phyloP scores from a whole-genome alignment of 331 rosid genomes.

The Spiraea crenata region DNA sequence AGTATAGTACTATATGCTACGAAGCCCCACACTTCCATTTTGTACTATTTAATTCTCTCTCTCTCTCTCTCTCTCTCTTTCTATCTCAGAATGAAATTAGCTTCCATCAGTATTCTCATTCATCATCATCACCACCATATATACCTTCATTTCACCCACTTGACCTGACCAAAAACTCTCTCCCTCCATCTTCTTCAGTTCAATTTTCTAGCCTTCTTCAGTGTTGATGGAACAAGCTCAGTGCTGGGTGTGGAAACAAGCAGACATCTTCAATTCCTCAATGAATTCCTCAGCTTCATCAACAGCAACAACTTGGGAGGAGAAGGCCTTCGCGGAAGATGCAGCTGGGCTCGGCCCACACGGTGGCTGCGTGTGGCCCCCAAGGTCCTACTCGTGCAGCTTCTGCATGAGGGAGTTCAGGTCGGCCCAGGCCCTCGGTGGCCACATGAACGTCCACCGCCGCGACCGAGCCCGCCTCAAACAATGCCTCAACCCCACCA shows the following conservation, averaged over 20 bases:
- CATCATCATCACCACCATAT: too few relatives aligned
- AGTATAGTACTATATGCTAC: too few relatives aligned
- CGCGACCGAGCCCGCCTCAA: conserved; percentile 84
- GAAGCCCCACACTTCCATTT: too few relatives aligned
- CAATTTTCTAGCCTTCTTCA: neutral
- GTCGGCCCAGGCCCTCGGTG: conserved; percentile 98
- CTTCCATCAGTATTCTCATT: too few relatives aligned
- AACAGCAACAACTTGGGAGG: conserved; percentile 63
- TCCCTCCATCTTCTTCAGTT: neutral
- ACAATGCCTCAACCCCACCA: conserved; percentile 37
- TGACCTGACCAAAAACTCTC: too few relatives aligned
- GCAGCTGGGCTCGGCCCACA: conserved; percentile 38
- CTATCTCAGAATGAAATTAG: too few relatives aligned
- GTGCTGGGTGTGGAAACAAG: conserved; percentile 29
- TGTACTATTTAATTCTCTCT: too few relatives aligned
- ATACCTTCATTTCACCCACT: too few relatives aligned
- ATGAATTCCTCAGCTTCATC: neutral
- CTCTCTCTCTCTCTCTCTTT: too few relatives aligned
- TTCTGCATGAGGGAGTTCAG: conserved; percentile 81
- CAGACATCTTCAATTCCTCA: conserved; percentile 21
- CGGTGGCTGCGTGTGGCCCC: conserved; percentile 80
- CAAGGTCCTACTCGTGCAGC: conserved; percentile 73
- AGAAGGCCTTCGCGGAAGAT: conserved; percentile 86
- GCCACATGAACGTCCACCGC: conserved; percentile 95
- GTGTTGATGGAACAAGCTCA: conserved; percentile 28